Conservation (phyloP, 163 green algal species). For the Trebouxia gelatinosa region DNA sequence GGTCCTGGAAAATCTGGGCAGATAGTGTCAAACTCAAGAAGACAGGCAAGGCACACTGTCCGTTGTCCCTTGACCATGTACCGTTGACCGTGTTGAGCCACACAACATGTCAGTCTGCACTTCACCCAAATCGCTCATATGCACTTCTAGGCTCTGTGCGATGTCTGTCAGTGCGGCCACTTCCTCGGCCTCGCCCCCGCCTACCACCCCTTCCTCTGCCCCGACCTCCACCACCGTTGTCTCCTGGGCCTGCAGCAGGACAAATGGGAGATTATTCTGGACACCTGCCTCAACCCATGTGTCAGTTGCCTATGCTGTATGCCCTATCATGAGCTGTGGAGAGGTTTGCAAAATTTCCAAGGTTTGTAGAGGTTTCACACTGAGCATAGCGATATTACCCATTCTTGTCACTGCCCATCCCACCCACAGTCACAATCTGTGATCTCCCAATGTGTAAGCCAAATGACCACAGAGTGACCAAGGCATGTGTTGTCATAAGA, state of each 20-base stretch:
- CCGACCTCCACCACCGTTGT: background rate
- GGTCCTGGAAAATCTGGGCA: too few species aligned
- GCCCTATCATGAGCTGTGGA: background rate
- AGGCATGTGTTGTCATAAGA: background rate
- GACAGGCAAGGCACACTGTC: too few species aligned
- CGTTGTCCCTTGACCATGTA: too few species aligned
- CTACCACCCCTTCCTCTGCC: conserved; percentile 11
- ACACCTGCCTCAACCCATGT: background rate
- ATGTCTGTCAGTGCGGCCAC: background rate
- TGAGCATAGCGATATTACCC: background rate
- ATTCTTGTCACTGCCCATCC: too few species aligned
- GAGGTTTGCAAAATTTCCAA: too few species aligned
- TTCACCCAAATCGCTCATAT: conserved; percentile 2
- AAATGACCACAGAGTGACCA: too few species aligned
- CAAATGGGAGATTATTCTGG: background rate
- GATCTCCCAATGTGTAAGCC: too few species aligned
- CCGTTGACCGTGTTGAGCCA: too few species aligned
- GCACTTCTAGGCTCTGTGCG: background rate
- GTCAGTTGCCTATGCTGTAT: background rate
- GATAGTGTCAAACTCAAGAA: too few species aligned
- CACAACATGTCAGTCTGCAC: too few species aligned
- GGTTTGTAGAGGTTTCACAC: too few species aligned
- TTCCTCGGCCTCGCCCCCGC: background rate
- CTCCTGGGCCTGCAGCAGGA: background rate
- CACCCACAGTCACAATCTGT: too few species aligned